Percentiles rank a stretch among this genome's conserved stretches.
phyloP scores from a whole-genome alignment of 495 filamentous ascomycete species.

The Daldinia caldariorum region DNA sequence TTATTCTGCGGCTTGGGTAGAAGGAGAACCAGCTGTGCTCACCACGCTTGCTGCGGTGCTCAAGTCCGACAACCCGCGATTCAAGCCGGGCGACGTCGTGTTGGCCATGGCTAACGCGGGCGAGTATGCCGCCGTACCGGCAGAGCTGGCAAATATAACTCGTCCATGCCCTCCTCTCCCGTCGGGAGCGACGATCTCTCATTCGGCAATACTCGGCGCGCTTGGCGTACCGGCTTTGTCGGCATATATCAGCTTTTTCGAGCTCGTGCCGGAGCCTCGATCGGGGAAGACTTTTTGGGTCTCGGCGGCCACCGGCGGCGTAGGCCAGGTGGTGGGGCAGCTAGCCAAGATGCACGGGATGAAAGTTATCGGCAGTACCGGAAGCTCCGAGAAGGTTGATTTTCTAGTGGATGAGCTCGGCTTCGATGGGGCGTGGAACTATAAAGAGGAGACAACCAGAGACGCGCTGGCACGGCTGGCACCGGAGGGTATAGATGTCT shows the following conservation, averaged over 20 bases:
- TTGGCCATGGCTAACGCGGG: conserved; percentile 62
- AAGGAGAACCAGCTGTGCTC: conserved; percentile 65
- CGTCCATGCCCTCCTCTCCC: conserved; percentile 62
- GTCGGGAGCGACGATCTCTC: conserved; percentile 57
- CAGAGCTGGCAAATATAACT: conserved; percentile 41
- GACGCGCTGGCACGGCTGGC: conserved; percentile 72
- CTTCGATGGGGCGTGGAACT: conserved; percentile 71
- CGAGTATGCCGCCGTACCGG: conserved; percentile 61
- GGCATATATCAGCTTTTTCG: conserved; percentile 78
- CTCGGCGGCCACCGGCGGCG: conserved; percentile 75
- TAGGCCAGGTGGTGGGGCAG: conserved; percentile 80
- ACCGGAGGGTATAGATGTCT: conserved; percentile 81
- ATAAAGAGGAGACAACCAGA: conserved; percentile 62
- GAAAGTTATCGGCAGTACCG: conserved; percentile 70
- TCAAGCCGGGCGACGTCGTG: conserved; percentile 69
- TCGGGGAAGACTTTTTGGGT: conserved; percentile 83
- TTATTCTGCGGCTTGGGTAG: conserved; percentile 63
- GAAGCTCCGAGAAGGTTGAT: conserved; percentile 67
- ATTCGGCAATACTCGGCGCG: conserved; percentile 65
- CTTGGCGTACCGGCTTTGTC: conserved; percentile 81
- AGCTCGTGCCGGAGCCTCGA: conserved; percentile 72
- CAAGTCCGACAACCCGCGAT: conserved; percentile 66
- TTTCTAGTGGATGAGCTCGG: conserved; percentile 66
- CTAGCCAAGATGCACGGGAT: conserved; percentile 82
- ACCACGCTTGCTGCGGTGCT: conserved; percentile 64